These are phyloP conservation scores for Apostasia shenzhenica DNA, from an alignment of 106 monocot genomes.

Conservation along the genomic window DNA sequence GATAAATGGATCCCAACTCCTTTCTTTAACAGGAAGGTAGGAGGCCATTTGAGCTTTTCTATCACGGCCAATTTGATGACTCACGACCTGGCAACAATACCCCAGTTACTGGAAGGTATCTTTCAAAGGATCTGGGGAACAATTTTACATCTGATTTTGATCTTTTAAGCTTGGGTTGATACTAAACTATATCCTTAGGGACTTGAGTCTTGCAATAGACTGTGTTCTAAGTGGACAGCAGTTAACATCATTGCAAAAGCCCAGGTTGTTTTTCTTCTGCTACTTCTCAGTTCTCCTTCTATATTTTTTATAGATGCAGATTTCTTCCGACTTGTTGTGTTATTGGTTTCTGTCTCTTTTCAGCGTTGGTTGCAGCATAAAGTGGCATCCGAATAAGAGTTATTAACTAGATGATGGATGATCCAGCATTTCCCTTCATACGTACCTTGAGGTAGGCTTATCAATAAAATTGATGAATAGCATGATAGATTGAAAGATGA, in stretches of 20 bases:
- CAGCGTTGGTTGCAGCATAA: constrained; percentile 95
- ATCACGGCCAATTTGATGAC: constrained; percentile 97
- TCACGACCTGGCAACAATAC: constrained; percentile 69
- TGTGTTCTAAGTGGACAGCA: constrained; percentile 77
- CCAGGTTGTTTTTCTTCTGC: constrained; percentile 30
- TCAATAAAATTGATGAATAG: no score
- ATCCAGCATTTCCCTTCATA: not conserved
- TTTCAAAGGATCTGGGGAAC: not conserved
- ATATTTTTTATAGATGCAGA: constrained; percentile 3
- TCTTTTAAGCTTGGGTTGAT: not conserved
- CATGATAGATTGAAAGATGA: no score
- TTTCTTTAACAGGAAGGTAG: constrained; percentile 61
- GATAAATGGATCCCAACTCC: no score
- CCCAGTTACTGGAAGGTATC: constrained; percentile 81
- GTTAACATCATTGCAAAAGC: constrained; percentile 47
- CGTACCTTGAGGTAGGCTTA: no score
- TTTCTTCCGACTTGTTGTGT: not conserved
- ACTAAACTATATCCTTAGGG: constrained; percentile 24
- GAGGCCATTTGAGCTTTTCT: constrained; percentile 84
- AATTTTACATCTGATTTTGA: not conserved
- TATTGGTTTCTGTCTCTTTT: not conserved
- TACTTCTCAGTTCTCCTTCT: not conserved
- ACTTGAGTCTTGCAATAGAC: constrained; percentile 85
- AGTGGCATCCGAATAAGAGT: constrained; percentile 59
- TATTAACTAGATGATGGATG: not conserved